Percentiles rank a stretch among this genome's conserved stretches.
These are phyloP conservation scores for Exophiala spinifera DNA, from an alignment of 2,329 filamentous ascomycete genomes.

Conservation along the genomic window DNA sequence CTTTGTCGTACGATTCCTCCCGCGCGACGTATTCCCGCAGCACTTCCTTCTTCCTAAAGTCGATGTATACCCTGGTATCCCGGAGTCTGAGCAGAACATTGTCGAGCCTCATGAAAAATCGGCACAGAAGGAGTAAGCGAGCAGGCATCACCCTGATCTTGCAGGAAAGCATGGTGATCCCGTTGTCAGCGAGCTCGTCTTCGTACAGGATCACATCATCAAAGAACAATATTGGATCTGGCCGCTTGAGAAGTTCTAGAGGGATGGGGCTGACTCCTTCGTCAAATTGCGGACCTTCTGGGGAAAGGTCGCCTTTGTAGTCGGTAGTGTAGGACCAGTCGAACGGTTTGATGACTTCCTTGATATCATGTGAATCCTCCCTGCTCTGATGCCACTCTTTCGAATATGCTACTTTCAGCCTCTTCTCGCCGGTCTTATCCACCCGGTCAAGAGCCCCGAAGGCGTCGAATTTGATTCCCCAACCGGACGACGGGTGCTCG, in stretches of 20 bases:
- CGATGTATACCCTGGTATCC: slow-evolving; percentile 88
- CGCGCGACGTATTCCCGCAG: slow-evolving; percentile 87
- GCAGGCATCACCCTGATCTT: slow-evolving; percentile 92
- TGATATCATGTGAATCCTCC: slow-evolving; percentile 79
- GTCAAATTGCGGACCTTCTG: slow-evolving; percentile 36
- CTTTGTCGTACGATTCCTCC: slow-evolving; percentile 74
- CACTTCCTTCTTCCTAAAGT: slow-evolving; percentile 75
- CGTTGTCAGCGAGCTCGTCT: slow-evolving; percentile 96
- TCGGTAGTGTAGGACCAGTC: slow-evolving; percentile 97
- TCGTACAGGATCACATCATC: slow-evolving; percentile 96
- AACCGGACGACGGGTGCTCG: slow-evolving; percentile 69
- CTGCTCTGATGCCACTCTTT: slow-evolving; percentile 76
- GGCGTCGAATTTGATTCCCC: slow-evolving; percentile 77
- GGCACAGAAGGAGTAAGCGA: slow-evolving; percentile 75
- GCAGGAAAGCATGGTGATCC: slow-evolving; percentile 82
- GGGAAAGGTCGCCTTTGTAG: slow-evolving; percentile 68
- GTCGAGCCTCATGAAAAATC: slow-evolving; percentile 91
- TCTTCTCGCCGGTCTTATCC: slow-evolving; percentile 86
- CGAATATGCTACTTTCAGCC: slow-evolving; percentile 93
- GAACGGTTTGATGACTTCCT: slow-evolving; percentile 90
- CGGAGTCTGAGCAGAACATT: slow-evolving; percentile 82
- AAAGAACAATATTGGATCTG: slow-evolving; percentile 93
- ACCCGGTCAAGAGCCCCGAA: slow-evolving; percentile 84
- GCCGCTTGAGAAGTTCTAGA: slow-evolving; percentile 77
- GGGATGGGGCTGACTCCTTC: slow-evolving; percentile 62